Evolutionary conservation across 257 asterid genomes (phyloP), one percentile per base, ranked within the genome.

Genomic region (Galeopsis tetrahit): DNA sequence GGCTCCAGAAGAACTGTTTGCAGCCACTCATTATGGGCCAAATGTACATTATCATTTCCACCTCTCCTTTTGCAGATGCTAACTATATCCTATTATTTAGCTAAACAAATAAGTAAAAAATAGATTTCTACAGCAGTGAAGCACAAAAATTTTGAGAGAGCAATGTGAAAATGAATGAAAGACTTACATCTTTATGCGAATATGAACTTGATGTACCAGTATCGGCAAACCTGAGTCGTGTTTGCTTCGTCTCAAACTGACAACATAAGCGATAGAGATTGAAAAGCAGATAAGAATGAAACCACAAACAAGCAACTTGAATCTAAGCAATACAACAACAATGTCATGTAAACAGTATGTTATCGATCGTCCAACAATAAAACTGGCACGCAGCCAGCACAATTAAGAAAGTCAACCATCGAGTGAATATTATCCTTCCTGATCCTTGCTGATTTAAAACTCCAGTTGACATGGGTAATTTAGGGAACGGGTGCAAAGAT

Each of bases 51-150:
- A 79, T 85, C 96, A 74, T 78, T 85, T 77, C 99, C 99, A 74
- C 99, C 99, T 77, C 98, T 91, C 81, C 98, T 88, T 74, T 92
- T 95, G 91, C 83, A 88, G 77, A 95, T 84, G 79, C 84, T 81
- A 74, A 81, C 85, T 13, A 81, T 80, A 59, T 92, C 99, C 99
- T 95, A 84, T 81, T 52, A 69, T 75, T 76, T 64, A 73, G 81
- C 74, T 40, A 70, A 68, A 70, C 68, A 73, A 75, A 68, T 57
- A 75, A 78, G 76, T 77, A 62, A 35, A 35, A 68, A 69, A 72
- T 36, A 58, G 56, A 58, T 70, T 49, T 75, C 52, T 51, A 51
- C 40, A 76, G 33, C 55, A 36, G 79, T 42, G 40, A 49, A 78
- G 63, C 56, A 15, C 36, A 36, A 68, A 7, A 66, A 48, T n/a